A percentile compares a stretch with the other conserved stretches of the same genome.
Evolutionary conservation across 2,329 filamentous ascomycete species (phyloP).

Genomic region (Curvularia verruculosa): DNA sequence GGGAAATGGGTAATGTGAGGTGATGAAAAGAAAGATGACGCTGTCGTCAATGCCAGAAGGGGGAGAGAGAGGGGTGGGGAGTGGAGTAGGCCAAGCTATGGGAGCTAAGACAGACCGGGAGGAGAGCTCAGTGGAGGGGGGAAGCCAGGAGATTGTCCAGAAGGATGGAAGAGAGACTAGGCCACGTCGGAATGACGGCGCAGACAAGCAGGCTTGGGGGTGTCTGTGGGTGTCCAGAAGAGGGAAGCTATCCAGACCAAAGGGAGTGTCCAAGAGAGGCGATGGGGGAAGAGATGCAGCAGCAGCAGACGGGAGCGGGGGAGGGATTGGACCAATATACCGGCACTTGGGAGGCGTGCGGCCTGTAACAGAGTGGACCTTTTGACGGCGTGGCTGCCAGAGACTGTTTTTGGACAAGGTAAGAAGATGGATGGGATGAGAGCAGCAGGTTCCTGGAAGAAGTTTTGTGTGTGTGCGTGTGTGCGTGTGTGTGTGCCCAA

Average conservation of each 20-base stretch:
- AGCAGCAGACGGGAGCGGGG: slow-evolving; percentile 41
- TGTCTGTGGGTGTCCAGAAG: slow-evolving; percentile 30
- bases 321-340: slow-evolving; percentile 45
- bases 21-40: slow-evolving; percentile 42
- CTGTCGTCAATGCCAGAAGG: slow-evolving; percentile 45
- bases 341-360: slow-evolving; percentile 36
- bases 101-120: slow-evolving; percentile 40
- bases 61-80: slow-evolving; percentile 13
- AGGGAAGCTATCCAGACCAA: slow-evolving; percentile 29
- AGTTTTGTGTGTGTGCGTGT: slow-evolving; percentile 8
- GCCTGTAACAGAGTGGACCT: slow-evolving; percentile 36
- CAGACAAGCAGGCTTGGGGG: slow-evolving; percentile 29
- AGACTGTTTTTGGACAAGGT: slow-evolving; percentile 29
- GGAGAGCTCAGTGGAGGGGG: slow-evolving; percentile 24
- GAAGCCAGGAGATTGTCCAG: slow-evolving; percentile 37
- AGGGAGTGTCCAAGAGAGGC: slow-evolving; percentile 36
- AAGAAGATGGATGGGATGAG: slow-evolving; percentile 8
- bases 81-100: slow-evolving; percentile 39
- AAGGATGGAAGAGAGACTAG: slow-evolving; percentile 13
- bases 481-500: slow-evolving; percentile 8
- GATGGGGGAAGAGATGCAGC: slow-evolving; percentile 32
- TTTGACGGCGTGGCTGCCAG: slow-evolving; percentile 42
- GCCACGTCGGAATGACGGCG: slow-evolving; percentile 34
- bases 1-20: slow-evolving; percentile 21
- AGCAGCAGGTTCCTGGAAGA: slow-evolving; percentile 25